These are phyloP conservation scores for Elsinoe perseae DNA, from an alignment of 2,329 filamentous ascomycete species.

Conservation along the genomic window DNA sequence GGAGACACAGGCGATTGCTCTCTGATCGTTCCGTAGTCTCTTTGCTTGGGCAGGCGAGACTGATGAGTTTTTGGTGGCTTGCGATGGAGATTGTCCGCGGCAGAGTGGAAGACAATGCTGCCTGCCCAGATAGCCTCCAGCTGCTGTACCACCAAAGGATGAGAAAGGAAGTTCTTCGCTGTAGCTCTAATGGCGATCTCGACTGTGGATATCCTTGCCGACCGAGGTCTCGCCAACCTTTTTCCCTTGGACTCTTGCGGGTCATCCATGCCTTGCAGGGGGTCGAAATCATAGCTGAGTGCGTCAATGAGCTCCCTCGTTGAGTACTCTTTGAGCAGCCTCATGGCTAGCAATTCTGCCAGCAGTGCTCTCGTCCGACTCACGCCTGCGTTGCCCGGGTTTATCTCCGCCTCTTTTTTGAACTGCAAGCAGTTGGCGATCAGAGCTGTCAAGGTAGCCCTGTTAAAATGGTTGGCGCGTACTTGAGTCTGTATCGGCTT, in stretches of 20 bases:
- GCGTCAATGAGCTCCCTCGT: conserved; percentile 89
- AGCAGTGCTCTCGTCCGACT: conserved; percentile 79
- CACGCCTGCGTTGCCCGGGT: conserved; percentile 75
- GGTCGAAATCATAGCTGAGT: conserved; percentile 90
- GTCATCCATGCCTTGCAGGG: conserved; percentile 45
- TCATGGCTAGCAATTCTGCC: conserved; percentile 83
- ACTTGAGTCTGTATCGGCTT: conserved; percentile 94
- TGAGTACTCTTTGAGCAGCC: conserved; percentile 79
- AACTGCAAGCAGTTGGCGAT: conserved; percentile 94
- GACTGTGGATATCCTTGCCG: conserved; percentile 76
- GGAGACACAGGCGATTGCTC: conserved; percentile 20
- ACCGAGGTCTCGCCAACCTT: conserved; percentile 40
- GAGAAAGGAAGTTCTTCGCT: conserved; percentile 84
- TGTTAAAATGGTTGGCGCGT: conserved; percentile 70
- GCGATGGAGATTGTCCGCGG: conserved; percentile 76
- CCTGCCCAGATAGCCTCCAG: conserved; percentile 97
- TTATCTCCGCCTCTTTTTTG: conserved; percentile 72
- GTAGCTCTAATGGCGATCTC: conserved; percentile 90
- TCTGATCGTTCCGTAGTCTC: conserved; percentile 35
- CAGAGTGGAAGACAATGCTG: conserved; percentile 87
- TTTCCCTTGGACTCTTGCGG: not conserved
- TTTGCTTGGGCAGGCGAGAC: conserved; percentile 11
- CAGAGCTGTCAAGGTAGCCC: conserved; percentile 79
- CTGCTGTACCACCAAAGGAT: conserved; percentile 86
- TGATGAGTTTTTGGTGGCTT: conserved; percentile 35